These are phyloP conservation scores for Auxenochlorella pyrenoidosa DNA, from an alignment of 139 green algal species.

Conservation along the genomic window DNA sequence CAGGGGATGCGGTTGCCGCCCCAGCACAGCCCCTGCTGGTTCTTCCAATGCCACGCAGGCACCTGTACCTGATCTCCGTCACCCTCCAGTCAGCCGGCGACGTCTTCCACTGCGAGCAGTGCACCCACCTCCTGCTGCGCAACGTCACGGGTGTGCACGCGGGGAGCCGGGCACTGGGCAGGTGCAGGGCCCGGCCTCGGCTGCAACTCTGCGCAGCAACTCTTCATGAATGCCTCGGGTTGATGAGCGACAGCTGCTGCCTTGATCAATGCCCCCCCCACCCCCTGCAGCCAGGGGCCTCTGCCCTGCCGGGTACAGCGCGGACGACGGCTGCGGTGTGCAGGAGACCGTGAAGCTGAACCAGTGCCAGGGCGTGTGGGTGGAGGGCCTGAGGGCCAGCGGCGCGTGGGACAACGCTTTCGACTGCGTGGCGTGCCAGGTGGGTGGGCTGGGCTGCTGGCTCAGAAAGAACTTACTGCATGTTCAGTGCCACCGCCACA, in stretches of 20 bases:
- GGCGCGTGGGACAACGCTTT: constrained; percentile 11
- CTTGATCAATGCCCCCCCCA: no score
- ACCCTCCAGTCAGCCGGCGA: neutral
- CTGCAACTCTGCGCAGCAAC: no score
- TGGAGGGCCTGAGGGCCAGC: neutral
- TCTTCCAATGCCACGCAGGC: neutral
- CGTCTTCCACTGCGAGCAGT: constrained; percentile 18
- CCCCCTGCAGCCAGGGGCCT: constrained; percentile 3
- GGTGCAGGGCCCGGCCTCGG: no score
- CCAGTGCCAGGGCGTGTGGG: constrained; percentile 31
- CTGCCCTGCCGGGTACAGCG: neutral
- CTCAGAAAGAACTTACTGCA: no score
- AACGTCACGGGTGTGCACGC: neutral
- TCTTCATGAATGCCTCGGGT: no score
- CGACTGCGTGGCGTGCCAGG: constrained; percentile 30
- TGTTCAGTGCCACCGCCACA: no score
- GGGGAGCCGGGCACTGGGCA: no score
- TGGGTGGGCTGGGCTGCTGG: neutral
- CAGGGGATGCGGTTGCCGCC: no score
- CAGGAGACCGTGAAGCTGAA: constrained; percentile 27
- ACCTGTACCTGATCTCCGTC: constrained; percentile 21
- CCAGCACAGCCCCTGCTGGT: neutral
- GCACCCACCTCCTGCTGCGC: constrained; percentile 27
- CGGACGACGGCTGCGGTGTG: neutral
- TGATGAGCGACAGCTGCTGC: no score